Conservation (phyloP, 108 stramenopile genomes). For the Skeletonema tropicum region DNA sequence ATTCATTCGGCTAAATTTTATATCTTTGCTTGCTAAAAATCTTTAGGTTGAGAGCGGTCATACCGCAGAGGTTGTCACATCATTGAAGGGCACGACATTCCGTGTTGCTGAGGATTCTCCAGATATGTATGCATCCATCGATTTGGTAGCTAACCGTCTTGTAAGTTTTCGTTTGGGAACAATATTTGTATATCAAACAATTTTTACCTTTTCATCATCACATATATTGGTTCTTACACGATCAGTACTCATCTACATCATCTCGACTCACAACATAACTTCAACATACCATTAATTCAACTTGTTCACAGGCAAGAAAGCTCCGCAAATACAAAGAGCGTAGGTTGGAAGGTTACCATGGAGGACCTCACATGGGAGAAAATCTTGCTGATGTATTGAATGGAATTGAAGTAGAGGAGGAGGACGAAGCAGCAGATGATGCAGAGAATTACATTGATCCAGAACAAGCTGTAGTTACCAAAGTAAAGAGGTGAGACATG, state of each 20-base stretch:
- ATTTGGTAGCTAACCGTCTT: conserved; percentile 69
- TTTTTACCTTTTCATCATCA: no score
- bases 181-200: background rate
- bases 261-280: no score
- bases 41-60: conserved; percentile 78
- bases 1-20: background rate
- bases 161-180: conserved; percentile 20
- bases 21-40: conserved; percentile 6
- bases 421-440: conserved; percentile 36
- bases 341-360: conserved; percentile 79
- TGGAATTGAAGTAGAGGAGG: conserved; percentile 51
- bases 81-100: conserved; percentile 80
- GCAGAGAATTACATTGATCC: conserved; percentile 66
- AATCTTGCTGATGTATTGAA: conserved; percentile 78
- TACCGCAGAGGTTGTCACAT: conserved; percentile 79
- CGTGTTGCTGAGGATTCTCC: conserved; percentile 69
- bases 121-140: conserved; percentile 89
- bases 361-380: conserved; percentile 79
- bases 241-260: no score
- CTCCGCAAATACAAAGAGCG: conserved; percentile 87
- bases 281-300: background rate
- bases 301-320: conserved; percentile 55
- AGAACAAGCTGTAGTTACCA: conserved; percentile 75
- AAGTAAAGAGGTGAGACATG: conserved; percentile 61
- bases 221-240: no score